Percentiles rank a stretch among this genome's conserved stretches.
Conservation (phyloP, 2,329 filamentous ascomycete genomes). For the Rasamsonia emersonii region DNA sequence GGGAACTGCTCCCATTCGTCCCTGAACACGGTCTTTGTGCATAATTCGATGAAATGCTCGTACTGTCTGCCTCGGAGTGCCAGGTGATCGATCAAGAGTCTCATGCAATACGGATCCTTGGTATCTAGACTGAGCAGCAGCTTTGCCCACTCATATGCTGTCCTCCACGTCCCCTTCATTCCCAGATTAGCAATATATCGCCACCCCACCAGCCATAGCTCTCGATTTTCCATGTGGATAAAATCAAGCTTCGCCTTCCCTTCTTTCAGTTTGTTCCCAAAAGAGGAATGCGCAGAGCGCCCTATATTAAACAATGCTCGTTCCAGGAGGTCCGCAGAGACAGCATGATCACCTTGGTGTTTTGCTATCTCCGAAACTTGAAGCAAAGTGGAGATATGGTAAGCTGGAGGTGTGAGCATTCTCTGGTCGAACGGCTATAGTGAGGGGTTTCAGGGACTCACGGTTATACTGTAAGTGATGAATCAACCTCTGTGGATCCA, state of each 20-base stretch:
- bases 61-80: conserved; percentile 74
- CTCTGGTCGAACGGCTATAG: no score
- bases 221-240: conserved; percentile 72
- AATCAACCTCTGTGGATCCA: conserved; percentile 79
- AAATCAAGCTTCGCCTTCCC: conserved; percentile 80
- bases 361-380: conserved; percentile 89
- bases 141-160: conserved; percentile 89
- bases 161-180: conserved; percentile 87
- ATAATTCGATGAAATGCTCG: conserved; percentile 64
- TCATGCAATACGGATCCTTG: conserved; percentile 73
- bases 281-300: conserved; percentile 75
- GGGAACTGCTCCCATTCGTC: conserved; percentile 49
- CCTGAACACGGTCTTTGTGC: conserved; percentile 44
- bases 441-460: conserved; percentile 7
- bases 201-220: conserved; percentile 85
- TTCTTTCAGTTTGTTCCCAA: conserved; percentile 63
- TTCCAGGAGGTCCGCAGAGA: conserved; percentile 80
- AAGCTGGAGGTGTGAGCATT: conserved; percentile 43
- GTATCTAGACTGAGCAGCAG: conserved; percentile 68
- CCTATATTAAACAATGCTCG: conserved; percentile 89
- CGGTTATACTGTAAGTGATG: conserved; percentile 61
- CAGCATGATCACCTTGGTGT: conserved; percentile 78
- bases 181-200: conserved; percentile 79
- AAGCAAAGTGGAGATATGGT: conserved; percentile 87
- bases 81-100: conserved; percentile 72